Evolutionary conservation across 2,329 filamentous ascomycete species (phyloP).

Genomic region (Pseudogymnoascus pannorum): DNA sequence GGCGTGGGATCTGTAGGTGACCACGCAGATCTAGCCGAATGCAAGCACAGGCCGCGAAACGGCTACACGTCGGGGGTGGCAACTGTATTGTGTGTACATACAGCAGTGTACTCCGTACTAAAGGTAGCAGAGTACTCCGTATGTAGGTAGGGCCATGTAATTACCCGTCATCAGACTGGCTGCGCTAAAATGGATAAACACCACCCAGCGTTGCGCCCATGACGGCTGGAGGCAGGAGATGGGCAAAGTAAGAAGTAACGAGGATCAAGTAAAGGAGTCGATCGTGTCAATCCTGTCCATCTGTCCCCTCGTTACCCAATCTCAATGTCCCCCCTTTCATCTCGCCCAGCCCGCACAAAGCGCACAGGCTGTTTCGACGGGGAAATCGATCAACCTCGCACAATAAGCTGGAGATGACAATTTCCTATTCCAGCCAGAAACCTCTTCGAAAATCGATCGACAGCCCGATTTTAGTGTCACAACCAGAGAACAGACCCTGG

Average conservation of each 20-base stretch:
- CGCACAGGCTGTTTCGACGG: not conserved
- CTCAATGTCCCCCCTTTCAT: too few species aligned
- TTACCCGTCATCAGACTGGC: not conserved
- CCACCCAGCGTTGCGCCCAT: not conserved
- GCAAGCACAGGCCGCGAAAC: slow-evolving; percentile 1
- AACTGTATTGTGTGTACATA: too few species aligned
- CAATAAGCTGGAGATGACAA: not conserved
- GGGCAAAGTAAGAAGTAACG: not conserved
- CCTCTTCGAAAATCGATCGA: not conserved
- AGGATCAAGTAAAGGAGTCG: not conserved
- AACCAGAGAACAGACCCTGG: not conserved
- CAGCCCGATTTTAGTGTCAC: slow-evolving; percentile 1
- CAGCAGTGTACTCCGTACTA: too few species aligned
- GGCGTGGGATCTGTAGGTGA: not conserved
- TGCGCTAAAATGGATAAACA: not conserved
- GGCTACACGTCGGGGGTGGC: not conserved
- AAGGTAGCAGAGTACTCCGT: not conserved
- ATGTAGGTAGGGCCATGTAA: not conserved
- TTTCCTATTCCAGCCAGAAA: not conserved
- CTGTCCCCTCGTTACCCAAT: not conserved
- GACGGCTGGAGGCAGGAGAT: not conserved
- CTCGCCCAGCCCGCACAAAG: not conserved
- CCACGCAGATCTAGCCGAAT: slow-evolving; percentile 1
- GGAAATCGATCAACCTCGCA: not conserved
- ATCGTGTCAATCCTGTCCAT: not conserved